Percentiles rank a stretch among this genome's conserved stretches.
These are phyloP conservation scores for Podila clonocystis DNA, from an alignment of 192 early-diverging fungal genomes.

Conservation along the genomic window DNA sequence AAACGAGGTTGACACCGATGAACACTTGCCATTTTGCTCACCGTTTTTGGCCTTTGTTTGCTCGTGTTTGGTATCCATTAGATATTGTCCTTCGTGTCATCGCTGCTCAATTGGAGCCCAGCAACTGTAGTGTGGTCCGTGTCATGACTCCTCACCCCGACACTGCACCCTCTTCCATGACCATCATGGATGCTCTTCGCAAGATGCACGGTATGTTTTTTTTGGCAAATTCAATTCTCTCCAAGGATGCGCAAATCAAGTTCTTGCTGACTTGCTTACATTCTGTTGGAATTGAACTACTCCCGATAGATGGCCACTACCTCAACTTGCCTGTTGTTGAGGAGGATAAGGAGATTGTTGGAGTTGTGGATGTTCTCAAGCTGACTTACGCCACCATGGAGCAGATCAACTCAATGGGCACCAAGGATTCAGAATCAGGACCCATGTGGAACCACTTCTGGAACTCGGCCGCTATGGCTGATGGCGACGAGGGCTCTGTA, in stretches of 20 bases:
- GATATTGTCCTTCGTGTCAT: constrained; percentile 90
- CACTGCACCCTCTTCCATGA: constrained; percentile 73
- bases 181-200: constrained; percentile 84
- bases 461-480: constrained; percentile 69
- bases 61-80: constrained; percentile 34
- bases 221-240: not conserved
- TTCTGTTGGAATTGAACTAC: too few relatives aligned
- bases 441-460: constrained; percentile 87
- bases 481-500: constrained; percentile 72
- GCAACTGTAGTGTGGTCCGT: constrained; percentile 91
- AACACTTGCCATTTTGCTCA: not conserved
- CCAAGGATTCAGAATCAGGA: constrained; percentile 60
- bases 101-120: constrained; percentile 88
- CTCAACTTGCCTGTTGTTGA: constrained; percentile 86
- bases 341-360: constrained; percentile 74
- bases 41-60: too few relatives aligned
- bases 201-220: constrained; percentile 77
- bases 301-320: constrained; percentile 76
- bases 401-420: constrained; percentile 78
- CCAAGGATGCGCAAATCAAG: not conserved
- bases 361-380: constrained; percentile 85
- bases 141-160: constrained; percentile 97
- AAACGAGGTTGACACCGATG: not conserved
- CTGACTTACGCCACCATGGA: constrained; percentile 86
- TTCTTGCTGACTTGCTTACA: not conserved